These are phyloP conservation scores for Panaeolus papilionaceus DNA, from an alignment of 768 basidiomycete species.

Conservation along the genomic window DNA sequence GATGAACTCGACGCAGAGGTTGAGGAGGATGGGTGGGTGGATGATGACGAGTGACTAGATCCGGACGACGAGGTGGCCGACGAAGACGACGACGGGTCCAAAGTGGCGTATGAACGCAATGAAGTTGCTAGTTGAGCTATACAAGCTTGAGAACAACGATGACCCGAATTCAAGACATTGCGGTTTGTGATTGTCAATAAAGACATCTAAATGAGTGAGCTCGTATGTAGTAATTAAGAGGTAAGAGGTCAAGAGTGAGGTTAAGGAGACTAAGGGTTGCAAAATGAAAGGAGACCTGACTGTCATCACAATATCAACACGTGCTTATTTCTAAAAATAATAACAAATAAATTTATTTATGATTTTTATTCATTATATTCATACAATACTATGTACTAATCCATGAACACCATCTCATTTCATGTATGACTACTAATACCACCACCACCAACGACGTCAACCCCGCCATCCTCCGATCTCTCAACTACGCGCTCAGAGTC, in stretches of 20 bases:
- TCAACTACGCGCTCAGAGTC: neutral
- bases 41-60: slow-evolving; percentile 20
- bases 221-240: neutral
- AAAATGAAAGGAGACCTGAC: neutral
- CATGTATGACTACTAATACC: neutral
- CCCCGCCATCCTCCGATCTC: neutral
- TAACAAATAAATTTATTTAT: neutral
- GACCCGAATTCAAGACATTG: neutral
- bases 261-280: neutral
- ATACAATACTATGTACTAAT: neutral
- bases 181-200: slow-evolving; percentile 9
- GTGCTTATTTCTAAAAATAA: slow-evolving; percentile 12
- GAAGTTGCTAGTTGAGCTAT: neutral
- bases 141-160: neutral
- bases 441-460: neutral
- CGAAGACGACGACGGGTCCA: slow-evolving; percentile 5
- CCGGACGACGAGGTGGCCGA: slow-evolving; percentile 17
- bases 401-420: neutral
- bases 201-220: slow-evolving; percentile 1
- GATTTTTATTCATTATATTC: neutral
- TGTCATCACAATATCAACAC: neutral
- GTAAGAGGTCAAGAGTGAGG: neutral
- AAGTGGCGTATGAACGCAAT: neutral
- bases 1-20: slow-evolving; percentile 15
- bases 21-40: slow-evolving; percentile 12